A percentile compares a stretch with the other conserved stretches of the same genome.
Evolutionary conservation across 805 yeast species (phyloP).

Genomic region (Tetrapisispora iriomotensis): DNA sequence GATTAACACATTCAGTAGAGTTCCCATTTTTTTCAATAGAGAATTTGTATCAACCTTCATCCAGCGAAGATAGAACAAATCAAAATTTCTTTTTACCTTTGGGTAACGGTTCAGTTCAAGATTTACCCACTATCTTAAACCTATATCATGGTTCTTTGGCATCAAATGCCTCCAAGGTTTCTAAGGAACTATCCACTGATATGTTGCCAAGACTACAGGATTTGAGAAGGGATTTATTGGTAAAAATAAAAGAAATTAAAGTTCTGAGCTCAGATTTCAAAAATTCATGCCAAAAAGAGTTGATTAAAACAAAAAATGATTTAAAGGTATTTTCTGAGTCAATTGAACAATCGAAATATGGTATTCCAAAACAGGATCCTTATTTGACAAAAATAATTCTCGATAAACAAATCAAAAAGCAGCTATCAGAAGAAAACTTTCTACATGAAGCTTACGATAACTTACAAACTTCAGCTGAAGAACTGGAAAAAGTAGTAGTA

Average conservation of each 20-base stretch:
- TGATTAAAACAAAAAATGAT: constrained; percentile 51
- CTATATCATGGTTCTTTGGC: constrained; percentile 57
- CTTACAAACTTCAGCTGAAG: constrained; percentile 79
- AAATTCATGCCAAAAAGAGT: constrained; percentile 61
- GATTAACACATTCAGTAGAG: constrained; percentile 70
- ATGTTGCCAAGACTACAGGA: constrained; percentile 61
- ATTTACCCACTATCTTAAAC: constrained; percentile 63
- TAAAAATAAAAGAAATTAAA: constrained; percentile 82
- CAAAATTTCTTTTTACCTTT: constrained; percentile 56
- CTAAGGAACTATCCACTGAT: constrained; percentile 50
- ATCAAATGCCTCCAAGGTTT: constrained; percentile 44
- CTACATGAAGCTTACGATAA: constrained; percentile 84
- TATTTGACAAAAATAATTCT: constrained; percentile 59
- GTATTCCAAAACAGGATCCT: constrained; percentile 60
- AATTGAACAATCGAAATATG: constrained; percentile 40
- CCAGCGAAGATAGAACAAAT: constrained; percentile 16
- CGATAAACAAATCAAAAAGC: constrained; percentile 70
- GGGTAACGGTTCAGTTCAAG: constrained; percentile 76
- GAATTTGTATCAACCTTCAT: constrained; percentile 21
- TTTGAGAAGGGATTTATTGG: constrained; percentile 62
- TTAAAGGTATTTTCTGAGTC: constrained; percentile 48
- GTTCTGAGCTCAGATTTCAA: constrained; percentile 77
- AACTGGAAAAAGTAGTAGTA: constrained; percentile 80
- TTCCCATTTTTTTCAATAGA: constrained; percentile 30
- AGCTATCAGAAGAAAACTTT: constrained; percentile 74